Base-by-base conservation (phyloP, 2,329 filamentous ascomycete species). In the Capronia coronata region DNA sequence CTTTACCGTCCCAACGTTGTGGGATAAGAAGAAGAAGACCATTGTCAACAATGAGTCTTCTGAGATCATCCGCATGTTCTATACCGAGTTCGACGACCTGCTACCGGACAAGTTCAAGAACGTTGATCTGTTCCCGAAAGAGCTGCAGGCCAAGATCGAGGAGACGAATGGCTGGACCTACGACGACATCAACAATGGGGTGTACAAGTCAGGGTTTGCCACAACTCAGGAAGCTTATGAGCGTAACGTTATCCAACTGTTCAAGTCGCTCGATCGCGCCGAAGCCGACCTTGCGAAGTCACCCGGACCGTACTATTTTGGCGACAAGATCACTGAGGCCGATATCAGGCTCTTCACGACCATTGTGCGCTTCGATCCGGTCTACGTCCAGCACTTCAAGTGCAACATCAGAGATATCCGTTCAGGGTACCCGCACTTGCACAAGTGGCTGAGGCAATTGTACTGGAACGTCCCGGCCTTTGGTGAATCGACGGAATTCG, bases 21-120 rank as follows among this genome's bases (percentile, higher is more conserved):
- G 79, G 72, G 83, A 87, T 58, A 83, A 80, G 64, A 79, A 83
- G 64, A 72, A 72, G 45, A 77, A 82, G 62, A 78, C 73, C 27
- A 94, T 95, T 63, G 89, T 95, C 55, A 93, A 78, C 78, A 96
- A 96, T 60, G 90, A 95, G 76, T 74, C 85, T 67, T 83, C 83
- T 59, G 90, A 96, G 71, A 95, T 96, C 65, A 82, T 95, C 66
- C 83, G 90, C 64, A 94, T 95, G 86, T 74, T 96, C 54, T 86
- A 86, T 64, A 77, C 76, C 35, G 86, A 81, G 66, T 97, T 97
- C 64, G 83, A 97, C 66, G 76, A 79, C 56, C 64, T 87, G 29
- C 65, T 90, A 19, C 76, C 77, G 0, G 72, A 76, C 2, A 66
- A 82, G 63, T 77, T 79, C 64, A 47, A 49, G 6, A 67, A 69